Conservation (phyloP, 2,329 filamentous ascomycete species). For the Pseudogymnoascus sp. region DNA sequence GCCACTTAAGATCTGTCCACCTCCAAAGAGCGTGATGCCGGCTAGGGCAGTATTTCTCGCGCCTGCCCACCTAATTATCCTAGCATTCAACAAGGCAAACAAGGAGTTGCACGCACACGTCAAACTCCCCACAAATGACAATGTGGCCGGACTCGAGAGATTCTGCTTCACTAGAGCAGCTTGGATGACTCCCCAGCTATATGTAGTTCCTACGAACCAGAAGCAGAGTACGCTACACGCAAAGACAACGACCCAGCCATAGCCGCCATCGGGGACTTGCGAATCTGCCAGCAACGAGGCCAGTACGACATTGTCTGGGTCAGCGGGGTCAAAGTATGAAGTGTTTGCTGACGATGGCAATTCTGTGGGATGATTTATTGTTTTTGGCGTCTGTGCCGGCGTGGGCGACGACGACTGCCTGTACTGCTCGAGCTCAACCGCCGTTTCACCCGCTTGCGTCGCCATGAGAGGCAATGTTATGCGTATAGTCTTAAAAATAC, state of each 20-base stretch:
- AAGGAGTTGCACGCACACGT: conserved; percentile 43
- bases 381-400: neutral
- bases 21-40: conserved; percentile 44
- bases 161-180: conserved; percentile 44
- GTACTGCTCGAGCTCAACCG: neutral
- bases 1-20: conserved; percentile 41
- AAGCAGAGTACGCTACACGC: conserved; percentile 45
- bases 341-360: neutral
- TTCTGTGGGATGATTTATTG: neutral
- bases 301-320: conserved; percentile 32
- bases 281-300: conserved; percentile 40
- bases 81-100: conserved; percentile 44
- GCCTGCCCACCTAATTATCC: conserved; percentile 44
- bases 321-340: conserved; percentile 18
- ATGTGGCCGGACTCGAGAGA: conserved; percentile 41
- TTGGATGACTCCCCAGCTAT: conserved; percentile 56
- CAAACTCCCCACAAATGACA: conserved; percentile 53
- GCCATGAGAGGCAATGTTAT: neutral
- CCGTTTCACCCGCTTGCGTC: neutral
- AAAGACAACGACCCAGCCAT: conserved; percentile 48
- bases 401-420: neutral
- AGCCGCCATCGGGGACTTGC: conserved; percentile 45
- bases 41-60: conserved; percentile 38
- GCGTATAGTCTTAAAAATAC: neutral
- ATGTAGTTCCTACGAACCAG: conserved; percentile 49